A percentile compares a stretch with the other conserved stretches of the same genome.
Conservation (phyloP, 169 alveolate genomes). For the Eimeria nieschulzi region DNA sequence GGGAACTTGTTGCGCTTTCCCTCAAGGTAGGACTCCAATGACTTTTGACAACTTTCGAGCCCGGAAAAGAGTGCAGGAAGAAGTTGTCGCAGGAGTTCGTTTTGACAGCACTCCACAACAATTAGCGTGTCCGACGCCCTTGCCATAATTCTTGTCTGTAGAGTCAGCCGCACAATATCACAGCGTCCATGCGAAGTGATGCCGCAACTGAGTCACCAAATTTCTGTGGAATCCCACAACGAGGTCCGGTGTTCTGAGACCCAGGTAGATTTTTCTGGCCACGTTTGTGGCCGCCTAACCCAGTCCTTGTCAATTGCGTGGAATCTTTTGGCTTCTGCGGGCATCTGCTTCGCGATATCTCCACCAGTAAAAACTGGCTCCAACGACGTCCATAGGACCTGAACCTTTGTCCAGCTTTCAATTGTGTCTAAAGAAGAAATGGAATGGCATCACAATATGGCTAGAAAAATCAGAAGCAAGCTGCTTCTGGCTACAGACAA, state of each 20-base stretch:
- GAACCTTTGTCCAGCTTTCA: conserved; percentile 97
- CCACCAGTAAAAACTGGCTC: conserved; percentile 98
- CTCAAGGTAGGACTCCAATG: conserved; percentile 95
- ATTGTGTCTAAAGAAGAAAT: conserved; percentile 86
- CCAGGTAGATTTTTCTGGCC: background rate
- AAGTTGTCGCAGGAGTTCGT: conserved; percentile 95
- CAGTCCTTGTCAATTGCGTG: conserved; percentile 94
- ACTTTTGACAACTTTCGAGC: conserved; percentile 95
- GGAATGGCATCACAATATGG: background rate
- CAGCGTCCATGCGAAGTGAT: too few relatives aligned
- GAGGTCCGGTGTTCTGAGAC: too few relatives aligned
- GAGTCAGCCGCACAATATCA: background rate
- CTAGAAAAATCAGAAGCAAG: background rate
- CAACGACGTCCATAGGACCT: conserved; percentile 96
- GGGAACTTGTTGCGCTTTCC: conserved; percentile 98
- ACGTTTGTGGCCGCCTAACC: conserved; percentile 70
- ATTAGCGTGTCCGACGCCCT: conserved; percentile 95
- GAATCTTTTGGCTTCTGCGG: conserved; percentile 96
- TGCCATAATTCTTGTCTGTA: conserved; percentile 91
- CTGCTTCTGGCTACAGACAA: too few relatives aligned
- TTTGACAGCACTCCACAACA: conserved; percentile 94
- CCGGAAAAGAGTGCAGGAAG: conserved; percentile 93
- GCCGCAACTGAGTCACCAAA: too few relatives aligned
- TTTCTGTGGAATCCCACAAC: too few relatives aligned
- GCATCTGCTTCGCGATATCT: conserved; percentile 98